Evolutionary conservation across 2,329 filamentous ascomycete species (phyloP).

Genomic region (Colletotrichum sp.): DNA sequence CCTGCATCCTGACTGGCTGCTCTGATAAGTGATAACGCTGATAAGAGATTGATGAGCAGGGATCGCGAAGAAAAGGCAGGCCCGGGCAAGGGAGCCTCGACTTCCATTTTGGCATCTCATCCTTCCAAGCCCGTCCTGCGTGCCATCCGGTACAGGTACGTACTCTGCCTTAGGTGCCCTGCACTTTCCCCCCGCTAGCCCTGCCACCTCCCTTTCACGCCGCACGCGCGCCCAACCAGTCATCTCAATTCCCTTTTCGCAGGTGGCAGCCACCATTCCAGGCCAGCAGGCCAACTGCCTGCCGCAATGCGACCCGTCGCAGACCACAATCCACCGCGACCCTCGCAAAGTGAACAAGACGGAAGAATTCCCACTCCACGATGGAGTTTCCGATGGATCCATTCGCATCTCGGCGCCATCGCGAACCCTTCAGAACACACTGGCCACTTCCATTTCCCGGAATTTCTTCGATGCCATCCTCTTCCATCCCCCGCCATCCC

Average conservation of each 20-base stretch:
- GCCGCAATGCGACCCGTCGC: not conserved
- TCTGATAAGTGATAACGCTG: not conserved
- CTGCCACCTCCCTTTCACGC: not conserved
- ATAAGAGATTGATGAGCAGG: constrained; percentile 9
- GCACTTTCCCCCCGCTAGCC: not conserved
- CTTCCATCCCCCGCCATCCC: not conserved
- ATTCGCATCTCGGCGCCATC: not conserved
- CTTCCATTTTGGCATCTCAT: not conserved
- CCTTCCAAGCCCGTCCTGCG: not conserved
- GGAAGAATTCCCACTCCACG: not conserved
- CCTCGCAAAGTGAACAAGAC: not conserved
- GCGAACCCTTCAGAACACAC: not conserved
- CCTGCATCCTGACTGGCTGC: not conserved
- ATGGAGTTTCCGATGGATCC: not conserved
- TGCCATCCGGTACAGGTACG: not conserved
- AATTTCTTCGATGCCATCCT: not conserved
- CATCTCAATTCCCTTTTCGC: not conserved
- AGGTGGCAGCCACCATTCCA: not conserved
- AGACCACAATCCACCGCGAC: not conserved
- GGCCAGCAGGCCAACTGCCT: not conserved
- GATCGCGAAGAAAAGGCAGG: not conserved
- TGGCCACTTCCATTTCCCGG: not conserved
- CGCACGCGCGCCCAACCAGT: not conserved
- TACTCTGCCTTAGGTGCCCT: not conserved
- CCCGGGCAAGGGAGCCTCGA: not conserved